Evolutionary conservation across 306 rosid species (phyloP).

Genomic region (Prosopis cineraria): DNA sequence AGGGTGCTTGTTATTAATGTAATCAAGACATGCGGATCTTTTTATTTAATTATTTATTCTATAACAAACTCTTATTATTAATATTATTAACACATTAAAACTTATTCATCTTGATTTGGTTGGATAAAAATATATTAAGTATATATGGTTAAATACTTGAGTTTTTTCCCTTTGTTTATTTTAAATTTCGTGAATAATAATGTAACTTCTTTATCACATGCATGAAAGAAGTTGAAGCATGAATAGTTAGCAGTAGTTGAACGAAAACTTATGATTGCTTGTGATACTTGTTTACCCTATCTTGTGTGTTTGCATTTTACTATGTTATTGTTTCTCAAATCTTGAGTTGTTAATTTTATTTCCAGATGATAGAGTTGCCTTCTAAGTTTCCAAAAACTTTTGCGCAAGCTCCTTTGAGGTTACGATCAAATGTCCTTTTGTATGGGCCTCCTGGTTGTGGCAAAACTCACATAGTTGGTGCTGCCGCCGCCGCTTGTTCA

Average conservation of each 20-base stretch:
- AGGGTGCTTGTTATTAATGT: too few species aligned
- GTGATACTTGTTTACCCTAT: conserved; percentile 22
- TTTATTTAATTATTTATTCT: too few species aligned
- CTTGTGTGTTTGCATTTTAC: background rate
- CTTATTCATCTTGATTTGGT: too few species aligned
- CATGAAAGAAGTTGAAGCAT: background rate
- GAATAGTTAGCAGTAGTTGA: background rate
- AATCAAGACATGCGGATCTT: too few species aligned
- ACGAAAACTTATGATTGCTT: conserved; percentile 21
- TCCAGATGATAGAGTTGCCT: conserved; percentile 92
- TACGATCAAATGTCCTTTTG: conserved; percentile 87
- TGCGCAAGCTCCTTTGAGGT: conserved; percentile 89
- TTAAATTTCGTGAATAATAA: background rate
- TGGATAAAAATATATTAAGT: too few species aligned
- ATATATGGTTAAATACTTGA: too few species aligned
- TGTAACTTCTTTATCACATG: background rate
- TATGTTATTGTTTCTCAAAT: background rate
- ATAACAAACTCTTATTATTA: too few species aligned
- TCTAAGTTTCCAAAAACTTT: conserved; percentile 86
- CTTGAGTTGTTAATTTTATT: conserved; percentile 32
- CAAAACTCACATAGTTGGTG: conserved; percentile 94
- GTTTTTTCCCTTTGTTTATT: too few species aligned
- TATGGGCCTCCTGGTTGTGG: conserved; percentile 99
- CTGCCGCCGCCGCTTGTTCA: conserved; percentile 95
- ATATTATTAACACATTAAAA: too few species aligned